Percentiles rank a stretch among this genome's conserved stretches.
These are phyloP conservation scores for Lathyrus sativus DNA, from an alignment of 306 rosid species.

Conservation along the genomic window DNA sequence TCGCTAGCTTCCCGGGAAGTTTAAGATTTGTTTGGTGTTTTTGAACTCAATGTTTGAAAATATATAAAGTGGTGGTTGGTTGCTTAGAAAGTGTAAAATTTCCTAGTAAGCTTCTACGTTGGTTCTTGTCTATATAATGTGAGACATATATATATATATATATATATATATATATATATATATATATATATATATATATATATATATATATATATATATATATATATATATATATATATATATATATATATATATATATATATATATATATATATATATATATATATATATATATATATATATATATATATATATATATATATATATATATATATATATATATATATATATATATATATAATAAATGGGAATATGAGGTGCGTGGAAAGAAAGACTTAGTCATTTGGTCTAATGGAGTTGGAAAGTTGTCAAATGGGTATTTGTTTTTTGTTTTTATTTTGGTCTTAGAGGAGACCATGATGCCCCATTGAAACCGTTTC, in stretches of 20 bases:
- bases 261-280: background rate
- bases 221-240: too few relatives aligned
- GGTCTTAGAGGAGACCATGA: conserved; percentile 51
- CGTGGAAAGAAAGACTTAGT: conserved; percentile 52
- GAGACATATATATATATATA: background rate
- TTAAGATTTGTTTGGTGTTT: conserved; percentile 24
- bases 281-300: background rate
- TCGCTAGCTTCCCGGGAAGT: conserved; percentile 33
- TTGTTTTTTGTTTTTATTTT: background rate
- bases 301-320: too few relatives aligned
- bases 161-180: too few relatives aligned
- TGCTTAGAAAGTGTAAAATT: conserved; percentile 3
- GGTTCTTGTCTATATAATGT: conserved; percentile 23
- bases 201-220: too few relatives aligned
- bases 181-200: too few relatives aligned
- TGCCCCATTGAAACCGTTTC: conserved; percentile 51
- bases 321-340: too few relatives aligned
- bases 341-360: too few relatives aligned
- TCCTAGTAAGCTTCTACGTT: conserved; percentile 38
- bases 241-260: too few relatives aligned
- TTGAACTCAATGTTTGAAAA: conserved; percentile 13
- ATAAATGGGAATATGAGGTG: background rate
- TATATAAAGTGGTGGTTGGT: conserved; percentile 27
- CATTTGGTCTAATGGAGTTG: conserved; percentile 49
- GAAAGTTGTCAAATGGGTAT: conserved; percentile 38